Evolutionary conservation across 2,329 filamentous ascomycete genomes (phyloP), one percentile per base, ranked within the genome.

Genomic region (Aspergillus hiratsukae): DNA sequence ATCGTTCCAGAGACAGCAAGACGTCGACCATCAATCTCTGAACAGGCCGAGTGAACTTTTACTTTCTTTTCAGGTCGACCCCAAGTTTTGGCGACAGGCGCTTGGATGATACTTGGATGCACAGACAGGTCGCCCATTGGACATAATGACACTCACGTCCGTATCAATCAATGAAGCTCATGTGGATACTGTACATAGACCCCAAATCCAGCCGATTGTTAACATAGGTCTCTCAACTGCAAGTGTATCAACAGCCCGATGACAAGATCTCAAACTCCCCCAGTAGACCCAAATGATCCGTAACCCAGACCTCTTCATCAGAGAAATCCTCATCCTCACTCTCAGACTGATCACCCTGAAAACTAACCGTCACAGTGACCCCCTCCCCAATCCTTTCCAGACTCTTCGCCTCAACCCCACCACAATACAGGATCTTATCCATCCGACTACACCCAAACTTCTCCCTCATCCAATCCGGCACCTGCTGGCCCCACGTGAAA

Each of bases 401-500:
- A n/a, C 51, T 64, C 19, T 58, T 54, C 23, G 72, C 49, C 48
- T 54, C 53, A 45, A 58, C 4, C 2, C 35, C 51, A 2, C 81
- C 81, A 45, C 74, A 75, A 61, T 75, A 80, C 28, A 78, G 70
- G 9, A 84, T 72, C 67, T 80, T 84, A 54, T 84, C 83, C 80
- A 84, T 81, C 5, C 83, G 71, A 35, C 72, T 76, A 53, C 75
- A 78, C 0, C 81, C 81, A 66, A 80, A 83, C 55, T 64, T 69
- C 41, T 77, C 66, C 25, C 77, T 71, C 52, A 76, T 60, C 49
- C 58, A 65, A 2, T 72, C 70, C 2, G 74, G 63, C 2, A 75
- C 77, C 70, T 84, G 82, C 59, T 83, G 78, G 0, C 83, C 83
- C 83, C 83, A 85, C 0, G 83, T 85, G 61, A 78, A 82, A 0